Base-by-base conservation (phyloP, 1,284 basidiomycete genomes). In the Lignosus rhinocerotis region DNA sequence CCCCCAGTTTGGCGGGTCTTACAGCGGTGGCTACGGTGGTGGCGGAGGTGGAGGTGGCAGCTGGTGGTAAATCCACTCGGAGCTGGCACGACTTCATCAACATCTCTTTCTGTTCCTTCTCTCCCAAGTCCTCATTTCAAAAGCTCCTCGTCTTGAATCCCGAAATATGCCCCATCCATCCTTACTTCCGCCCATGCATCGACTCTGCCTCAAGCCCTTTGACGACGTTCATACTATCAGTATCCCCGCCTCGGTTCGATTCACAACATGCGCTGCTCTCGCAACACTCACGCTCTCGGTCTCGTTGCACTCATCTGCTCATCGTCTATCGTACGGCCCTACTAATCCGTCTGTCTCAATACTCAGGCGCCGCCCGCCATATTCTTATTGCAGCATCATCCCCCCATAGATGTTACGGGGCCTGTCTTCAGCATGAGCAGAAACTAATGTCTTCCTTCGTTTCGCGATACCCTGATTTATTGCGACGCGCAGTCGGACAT, bases 251-350 rank as follows among this genome's bases (percentile, higher is more conserved):
- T 30, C 39, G 32, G 54, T 57, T 31, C 44, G 46, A 39, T 54
- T 51, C 48, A 52, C 46, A 55, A 46, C 63, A 68, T 82, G 82
- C 82, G 83, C 83, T 86, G 83, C 85, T 86, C 82, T 83, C 71
- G 68, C 68, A 62, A 62, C 65, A 66, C 65, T 69, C 67, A 67
- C 67, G 71, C 64, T 67, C 80, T 79, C 81, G 79, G 83, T 86
- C 82, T 85, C 82, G 78, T 80, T 78, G 78, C 77, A 79, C 72
- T 67, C 67, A 70, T 75, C 78, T 82, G 82, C 78, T 81, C 78
- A 75, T 78, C 76, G 76, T 78, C 75, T 79, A 78, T 74, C 70
- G 71, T 75, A 78, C 72, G 80, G 80, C 76, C 70, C 77, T 80
- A 78, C 67, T 78, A 76, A 77, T 76, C 71, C 70, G 70, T 69